Percentiles rank a stretch among this genome's conserved stretches.
Conservation (phyloP, 352 stramenopile genomes). For the Phytopythium cucurbitacearum region DNA sequence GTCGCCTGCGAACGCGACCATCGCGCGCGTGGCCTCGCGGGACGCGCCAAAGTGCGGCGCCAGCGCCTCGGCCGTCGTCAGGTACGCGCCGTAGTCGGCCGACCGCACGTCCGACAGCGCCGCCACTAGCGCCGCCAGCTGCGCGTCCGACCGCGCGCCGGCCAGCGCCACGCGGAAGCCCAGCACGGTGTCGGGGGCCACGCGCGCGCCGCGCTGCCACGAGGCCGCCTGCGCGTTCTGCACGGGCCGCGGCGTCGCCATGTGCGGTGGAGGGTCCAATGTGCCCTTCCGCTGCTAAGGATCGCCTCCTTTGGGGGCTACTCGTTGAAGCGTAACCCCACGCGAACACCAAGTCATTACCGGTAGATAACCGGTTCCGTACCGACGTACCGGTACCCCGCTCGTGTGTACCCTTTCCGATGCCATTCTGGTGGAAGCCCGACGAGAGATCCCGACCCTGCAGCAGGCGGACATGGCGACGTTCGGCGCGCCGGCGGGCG, state of each 20-base stretch:
- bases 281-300: too few species aligned
- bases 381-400: too few species aligned
- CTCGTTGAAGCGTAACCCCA: too few species aligned
- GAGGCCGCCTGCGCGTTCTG: constrained; percentile 12
- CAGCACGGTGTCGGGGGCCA: constrained; percentile 15
- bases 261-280: background rate
- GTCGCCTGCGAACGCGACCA: constrained; percentile 15
- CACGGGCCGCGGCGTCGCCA: constrained; percentile 7
- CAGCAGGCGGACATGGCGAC: constrained; percentile 16
- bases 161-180: constrained; percentile 35
- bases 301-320: too few species aligned
- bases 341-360: too few species aligned
- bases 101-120: constrained; percentile 45
- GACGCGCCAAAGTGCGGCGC: constrained; percentile 33
- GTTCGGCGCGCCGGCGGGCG: constrained; percentile 44
- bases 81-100: constrained; percentile 43
- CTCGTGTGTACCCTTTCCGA: too few species aligned
- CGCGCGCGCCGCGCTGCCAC: constrained; percentile 26
- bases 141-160: constrained; percentile 17
- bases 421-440: background rate
- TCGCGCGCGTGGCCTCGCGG: constrained; percentile 7
- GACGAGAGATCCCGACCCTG: background rate
- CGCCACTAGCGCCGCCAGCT: constrained; percentile 35
- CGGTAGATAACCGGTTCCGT: too few species aligned
- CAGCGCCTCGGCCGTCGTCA: constrained; percentile 26